Percentiles rank a stretch among this genome's conserved stretches.
These are phyloP conservation scores for Microascus cirrosus DNA, from an alignment of 2,329 filamentous ascomycete species.

Conservation along the genomic window DNA sequence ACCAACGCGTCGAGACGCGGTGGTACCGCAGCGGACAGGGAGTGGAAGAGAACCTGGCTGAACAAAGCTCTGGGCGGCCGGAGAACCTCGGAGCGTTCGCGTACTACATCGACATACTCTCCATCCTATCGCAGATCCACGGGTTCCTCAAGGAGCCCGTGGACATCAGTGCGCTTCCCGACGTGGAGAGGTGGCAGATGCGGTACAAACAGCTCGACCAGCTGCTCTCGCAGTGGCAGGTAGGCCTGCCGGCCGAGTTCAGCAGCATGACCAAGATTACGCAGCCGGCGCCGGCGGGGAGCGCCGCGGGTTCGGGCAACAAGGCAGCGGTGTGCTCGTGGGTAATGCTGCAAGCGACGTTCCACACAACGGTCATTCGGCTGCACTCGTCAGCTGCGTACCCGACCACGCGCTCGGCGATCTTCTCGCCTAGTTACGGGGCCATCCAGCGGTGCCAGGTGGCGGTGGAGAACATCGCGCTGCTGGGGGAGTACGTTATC, in stretches of 20 bases:
- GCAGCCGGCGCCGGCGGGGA: conserved; percentile 24
- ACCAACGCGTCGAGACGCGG: conserved; percentile 71
- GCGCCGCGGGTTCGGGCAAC: conserved; percentile 25
- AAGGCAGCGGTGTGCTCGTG: conserved; percentile 70
- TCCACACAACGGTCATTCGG: conserved; percentile 81
- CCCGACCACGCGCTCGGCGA: conserved; percentile 75
- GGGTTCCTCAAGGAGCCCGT: conserved; percentile 81
- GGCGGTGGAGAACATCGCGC: conserved; percentile 73
- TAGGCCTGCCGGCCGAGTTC: conserved; percentile 71
- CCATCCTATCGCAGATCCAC: conserved; percentile 79
- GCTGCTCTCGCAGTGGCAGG: conserved; percentile 72
- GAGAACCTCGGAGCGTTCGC: conserved; percentile 82
- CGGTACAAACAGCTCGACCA: conserved; percentile 78
- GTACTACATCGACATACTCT: conserved; percentile 82
- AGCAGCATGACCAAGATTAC: conserved; percentile 74
- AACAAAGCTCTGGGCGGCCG: conserved; percentile 53
- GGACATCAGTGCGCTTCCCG: conserved; percentile 71
- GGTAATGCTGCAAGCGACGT: conserved; percentile 86
- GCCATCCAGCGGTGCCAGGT: conserved; percentile 73
- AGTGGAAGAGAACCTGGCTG: conserved; percentile 16
- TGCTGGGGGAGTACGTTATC: conserved; percentile 67
- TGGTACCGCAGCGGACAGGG: conserved; percentile 57
- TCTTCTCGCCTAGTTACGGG: conserved; percentile 81
- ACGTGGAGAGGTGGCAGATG: conserved; percentile 83
- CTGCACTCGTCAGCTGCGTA: conserved; percentile 89